These are phyloP conservation scores for Arabidopsis thaliana DNA, from an alignment of 345 rosid species.

Conservation along the genomic window TAIR10.1 NC_003071.7:644501-645000, in stretches of 20 bases:
- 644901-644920: conserved; percentile 34
- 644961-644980: background rate
- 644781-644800: conserved; percentile 32
- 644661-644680: conserved; percentile 36
- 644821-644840: conserved; percentile 42
- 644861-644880: conserved; percentile 25
- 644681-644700: conserved; percentile 29
- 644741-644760: conserved; percentile 36
- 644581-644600: conserved; percentile 15
- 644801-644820: conserved; percentile 41
- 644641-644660: conserved; percentile 23
- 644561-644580: conserved; percentile 3
- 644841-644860: conserved; percentile 33
- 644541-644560: background rate
- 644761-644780: conserved; percentile 5
- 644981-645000: background rate
- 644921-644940: conserved; percentile 9
- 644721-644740: conserved; percentile 42
- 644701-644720: conserved; percentile 32
- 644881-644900: conserved; percentile 24
- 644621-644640: conserved; percentile 31
- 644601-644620: conserved; percentile 17
- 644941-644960: background rate
- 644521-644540: conserved; percentile 31
- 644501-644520: conserved; percentile 17